These are phyloP conservation scores for Takashimella tepidaria DNA, from an alignment of 1,284 basidiomycete genomes.

Conservation along the genomic window DNA sequence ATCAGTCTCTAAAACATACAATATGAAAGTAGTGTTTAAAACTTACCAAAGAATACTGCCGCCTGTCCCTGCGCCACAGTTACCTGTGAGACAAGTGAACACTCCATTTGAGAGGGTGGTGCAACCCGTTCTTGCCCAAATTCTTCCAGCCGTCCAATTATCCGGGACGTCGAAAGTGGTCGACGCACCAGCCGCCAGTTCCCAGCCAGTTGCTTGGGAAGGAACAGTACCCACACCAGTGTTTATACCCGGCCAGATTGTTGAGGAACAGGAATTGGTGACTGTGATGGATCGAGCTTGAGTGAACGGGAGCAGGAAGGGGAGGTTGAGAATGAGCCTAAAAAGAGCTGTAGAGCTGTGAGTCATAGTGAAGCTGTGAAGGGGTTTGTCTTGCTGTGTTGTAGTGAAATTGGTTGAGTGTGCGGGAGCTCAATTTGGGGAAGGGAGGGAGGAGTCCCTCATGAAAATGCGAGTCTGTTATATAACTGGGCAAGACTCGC, in stretches of 20 bases:
- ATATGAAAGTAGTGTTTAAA: background rate
- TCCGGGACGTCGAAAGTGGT: slow-evolving; percentile 19
- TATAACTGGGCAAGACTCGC: no score
- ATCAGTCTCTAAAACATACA: background rate
- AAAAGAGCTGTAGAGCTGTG: no score
- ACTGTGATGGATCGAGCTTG: slow-evolving; percentile 24
- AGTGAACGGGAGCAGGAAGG: background rate
- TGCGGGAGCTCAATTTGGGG: no score
- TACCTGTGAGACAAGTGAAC: slow-evolving; percentile 26
- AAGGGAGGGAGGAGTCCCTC: no score
- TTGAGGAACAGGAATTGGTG: slow-evolving; percentile 21
- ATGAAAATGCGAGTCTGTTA: no score
- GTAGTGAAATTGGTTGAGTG: no score
- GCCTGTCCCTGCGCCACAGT: slow-evolving; percentile 14
- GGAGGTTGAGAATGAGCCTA: background rate
- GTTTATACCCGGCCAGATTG: slow-evolving; percentile 28
- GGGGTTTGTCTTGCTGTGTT: no score
- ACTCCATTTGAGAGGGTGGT: slow-evolving; percentile 11
- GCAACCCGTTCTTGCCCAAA: slow-evolving; percentile 34
- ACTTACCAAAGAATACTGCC: slow-evolving; percentile 19
- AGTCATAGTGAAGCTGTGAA: no score
- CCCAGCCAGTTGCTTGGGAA: slow-evolving; percentile 27
- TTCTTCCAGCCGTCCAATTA: slow-evolving; percentile 23
- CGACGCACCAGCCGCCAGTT: slow-evolving; percentile 9
- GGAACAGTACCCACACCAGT: slow-evolving; percentile 12